Percentiles rank a stretch among this genome's conserved stretches.
phyloP scores from a whole-genome alignment of 148 eudicot species.

The Dianthus caryophyllus region DNA sequence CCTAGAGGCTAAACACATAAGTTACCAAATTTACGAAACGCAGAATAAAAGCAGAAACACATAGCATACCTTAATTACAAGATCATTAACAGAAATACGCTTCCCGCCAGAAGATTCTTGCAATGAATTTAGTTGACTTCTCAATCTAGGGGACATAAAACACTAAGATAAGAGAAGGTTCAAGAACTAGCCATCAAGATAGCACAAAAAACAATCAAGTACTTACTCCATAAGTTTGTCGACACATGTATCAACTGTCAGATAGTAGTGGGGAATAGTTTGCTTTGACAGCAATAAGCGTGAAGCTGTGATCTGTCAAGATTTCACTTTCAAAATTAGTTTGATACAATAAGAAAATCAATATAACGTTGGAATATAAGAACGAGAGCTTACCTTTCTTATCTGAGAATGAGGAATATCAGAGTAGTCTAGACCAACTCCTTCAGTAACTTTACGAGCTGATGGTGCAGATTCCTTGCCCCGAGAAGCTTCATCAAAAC shows the following conservation, averaged over 20 bases:
- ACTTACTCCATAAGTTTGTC: slow-evolving; percentile 92
- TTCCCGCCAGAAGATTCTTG: slow-evolving; percentile 98
- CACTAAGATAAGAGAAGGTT: slow-evolving; percentile 8
- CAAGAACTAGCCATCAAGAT: neutral
- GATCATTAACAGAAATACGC: slow-evolving; percentile 85
- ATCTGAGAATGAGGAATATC: slow-evolving; percentile 86
- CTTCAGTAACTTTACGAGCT: slow-evolving; percentile 44
- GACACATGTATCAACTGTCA: slow-evolving; percentile 80
- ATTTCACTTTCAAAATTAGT: slow-evolving; percentile 15
- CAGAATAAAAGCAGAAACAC: neutral
- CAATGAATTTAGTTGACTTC: slow-evolving; percentile 59
- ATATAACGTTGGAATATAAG: neutral
- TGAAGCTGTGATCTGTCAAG: slow-evolving; percentile 72
- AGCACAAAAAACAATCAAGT: slow-evolving; percentile 2
- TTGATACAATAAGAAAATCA: neutral
- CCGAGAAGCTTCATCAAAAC: slow-evolving; percentile 52
- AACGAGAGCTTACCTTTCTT: slow-evolving; percentile 51
- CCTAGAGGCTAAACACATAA: too few relatives aligned
- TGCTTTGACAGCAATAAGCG: slow-evolving; percentile 75
- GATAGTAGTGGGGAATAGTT: slow-evolving; percentile 84
- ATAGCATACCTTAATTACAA: slow-evolving; percentile 76
- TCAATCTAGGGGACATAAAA: slow-evolving; percentile 39
- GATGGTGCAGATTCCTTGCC: slow-evolving; percentile 55
- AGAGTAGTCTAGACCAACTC: slow-evolving; percentile 48
- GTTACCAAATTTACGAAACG: neutral